Percentiles rank a stretch among this genome's conserved stretches.
phyloP scores from a whole-genome alignment of 495 filamentous ascomycete genomes.

The Hypoxylon subgilvum region DNA sequence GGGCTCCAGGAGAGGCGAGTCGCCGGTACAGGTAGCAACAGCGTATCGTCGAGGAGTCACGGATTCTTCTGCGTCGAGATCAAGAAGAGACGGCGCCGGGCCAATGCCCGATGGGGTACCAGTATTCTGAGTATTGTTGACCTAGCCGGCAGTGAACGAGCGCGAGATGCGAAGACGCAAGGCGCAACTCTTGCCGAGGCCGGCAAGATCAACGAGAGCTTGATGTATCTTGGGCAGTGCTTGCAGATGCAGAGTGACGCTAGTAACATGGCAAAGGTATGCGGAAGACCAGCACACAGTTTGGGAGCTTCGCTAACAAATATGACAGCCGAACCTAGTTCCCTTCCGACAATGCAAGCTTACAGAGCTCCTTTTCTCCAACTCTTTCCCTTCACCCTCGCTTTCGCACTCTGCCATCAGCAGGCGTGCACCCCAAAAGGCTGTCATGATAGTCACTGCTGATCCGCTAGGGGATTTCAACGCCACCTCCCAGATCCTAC shows the following conservation, averaged over 20 bases:
- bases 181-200: conserved; percentile 92
- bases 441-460: conserved; percentile 94
- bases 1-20: conserved; percentile 87
- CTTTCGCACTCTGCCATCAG: conserved; percentile 48
- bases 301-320: conserved; percentile 26
- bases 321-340: conserved; percentile 70
- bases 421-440: conserved; percentile 73
- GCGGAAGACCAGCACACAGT: conserved; percentile 5
- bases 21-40: conserved; percentile 88
- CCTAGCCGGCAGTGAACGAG: conserved; percentile 91
- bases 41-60: conserved; percentile 85
- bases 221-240: conserved; percentile 98
- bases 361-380: conserved; percentile 94
- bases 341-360: conserved; percentile 96
- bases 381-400: conserved; percentile 81
- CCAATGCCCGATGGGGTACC: conserved; percentile 71
- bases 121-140: conserved; percentile 90
- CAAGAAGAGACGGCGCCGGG: conserved; percentile 73
- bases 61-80: conserved; percentile 97
- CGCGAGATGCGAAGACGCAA: conserved; percentile 89
- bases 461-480: conserved; percentile 95
- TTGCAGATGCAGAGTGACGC: conserved; percentile 91
- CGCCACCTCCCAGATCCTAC: conserved; percentile 91
- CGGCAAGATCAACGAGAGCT: conserved; percentile 94
- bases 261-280: conserved; percentile 74